These are phyloP conservation scores for Lentinula edodes DNA, from an alignment of 768 basidiomycete species.

Conservation along the genomic window DNA sequence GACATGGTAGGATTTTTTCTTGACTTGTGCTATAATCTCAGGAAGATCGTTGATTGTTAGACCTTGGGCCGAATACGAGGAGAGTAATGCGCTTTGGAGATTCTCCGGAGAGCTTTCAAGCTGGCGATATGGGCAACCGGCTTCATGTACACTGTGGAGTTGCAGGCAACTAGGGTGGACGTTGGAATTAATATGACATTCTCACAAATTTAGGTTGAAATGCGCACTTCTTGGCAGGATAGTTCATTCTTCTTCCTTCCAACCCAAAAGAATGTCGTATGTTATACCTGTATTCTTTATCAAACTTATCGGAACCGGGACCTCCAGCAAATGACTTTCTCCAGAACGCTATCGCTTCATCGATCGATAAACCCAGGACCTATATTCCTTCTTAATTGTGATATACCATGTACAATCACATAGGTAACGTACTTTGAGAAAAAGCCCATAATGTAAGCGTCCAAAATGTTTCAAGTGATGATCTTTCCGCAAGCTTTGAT, in stretches of 20 bases:
- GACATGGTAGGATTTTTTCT: constrained; percentile 82
- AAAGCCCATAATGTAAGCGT: constrained; percentile 85
- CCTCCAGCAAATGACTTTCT: constrained; percentile 67
- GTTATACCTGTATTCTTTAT: constrained; percentile 97
- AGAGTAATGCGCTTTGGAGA: constrained; percentile 68
- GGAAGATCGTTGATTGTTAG: constrained; percentile 64
- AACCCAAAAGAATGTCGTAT: constrained; percentile 93
- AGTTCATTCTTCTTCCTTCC: constrained; percentile 93
- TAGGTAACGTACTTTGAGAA: constrained; percentile 70
- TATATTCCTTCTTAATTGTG: constrained; percentile 22
- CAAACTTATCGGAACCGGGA: constrained; percentile 87
- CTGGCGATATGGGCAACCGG: constrained; percentile 93
- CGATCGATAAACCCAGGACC: constrained; percentile 90
- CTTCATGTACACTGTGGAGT: constrained; percentile 68
- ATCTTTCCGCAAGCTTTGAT: constrained; percentile 70
- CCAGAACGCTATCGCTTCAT: constrained; percentile 94
- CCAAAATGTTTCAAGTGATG: constrained; percentile 92
- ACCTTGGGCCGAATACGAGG: constrained; percentile 60
- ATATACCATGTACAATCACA: background rate
- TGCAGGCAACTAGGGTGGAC: constrained; percentile 72
- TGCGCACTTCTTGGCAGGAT: constrained; percentile 81
- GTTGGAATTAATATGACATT: constrained; percentile 7
- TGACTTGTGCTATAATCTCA: constrained; percentile 79
- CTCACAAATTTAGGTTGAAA: background rate
- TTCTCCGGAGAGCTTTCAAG: constrained; percentile 67